Base-by-base conservation (phyloP, 2,329 filamentous ascomycete genomes). In the Pseudogymnoascus sp. region DNA sequence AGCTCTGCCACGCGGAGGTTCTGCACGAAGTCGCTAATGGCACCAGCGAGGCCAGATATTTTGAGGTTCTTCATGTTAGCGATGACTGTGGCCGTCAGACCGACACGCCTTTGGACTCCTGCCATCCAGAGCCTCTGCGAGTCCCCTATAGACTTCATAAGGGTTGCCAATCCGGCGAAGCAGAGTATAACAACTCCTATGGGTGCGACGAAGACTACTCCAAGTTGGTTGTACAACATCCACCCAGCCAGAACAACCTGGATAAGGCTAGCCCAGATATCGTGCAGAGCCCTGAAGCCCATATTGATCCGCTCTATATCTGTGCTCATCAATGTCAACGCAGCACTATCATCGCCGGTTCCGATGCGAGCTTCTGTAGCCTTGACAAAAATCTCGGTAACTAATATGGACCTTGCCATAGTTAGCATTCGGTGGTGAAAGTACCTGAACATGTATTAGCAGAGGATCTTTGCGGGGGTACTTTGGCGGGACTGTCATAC, bases 171-270 rank as follows among this genome's bases (percentile, higher is more conserved):
- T n/a, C 64, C 62, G 15, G 64, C 60, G 38, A 69, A 68, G 60
- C 71, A 71, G 21, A 65, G 47, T 8, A 78, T 57, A 0, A 80
- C 77, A 2, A 81, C 71, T 0, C 76, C 74, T 5, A 84, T 73
- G 0, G 82, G 81, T 0, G 78, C 77, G 0, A 78, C 69, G 40
- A 80, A 83, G 0, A 80, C 79, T 0, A 74, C 71, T 0, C 82
- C 81, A 0, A 84, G 67, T 59, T 68, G 60, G 17, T 59, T 57
- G 15, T 68, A 44, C 2, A 68, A 35, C 4, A 68, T 31, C 62
- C 65, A 68, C 6, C 42, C 19, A 4, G 67, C 67, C 11, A 68
- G 17, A 21, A 38, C 40, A 17, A 63, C 64, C 50, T 68, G 64
- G 9, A 67, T 60, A 11, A 62, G 57, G 26, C 66, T 68, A 15